Base-by-base conservation (phyloP, 2,329 filamentous ascomycete genomes). In the Tolypocladium album region DNA sequence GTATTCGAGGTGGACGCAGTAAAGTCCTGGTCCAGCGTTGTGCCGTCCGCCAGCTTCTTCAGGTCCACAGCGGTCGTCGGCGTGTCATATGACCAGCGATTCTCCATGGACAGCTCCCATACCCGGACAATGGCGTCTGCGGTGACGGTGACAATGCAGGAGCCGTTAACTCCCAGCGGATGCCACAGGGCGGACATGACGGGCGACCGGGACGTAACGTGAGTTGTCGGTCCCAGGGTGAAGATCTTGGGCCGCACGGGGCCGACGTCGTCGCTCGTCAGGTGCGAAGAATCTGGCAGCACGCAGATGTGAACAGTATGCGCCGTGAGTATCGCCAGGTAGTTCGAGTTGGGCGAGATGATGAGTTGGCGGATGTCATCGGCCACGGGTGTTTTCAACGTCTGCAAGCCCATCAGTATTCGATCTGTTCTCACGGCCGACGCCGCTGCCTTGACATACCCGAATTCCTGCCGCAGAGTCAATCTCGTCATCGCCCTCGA, bases 131-230 rank as follows among this genome's bases (percentile, higher is more conserved):
- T 87, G 8, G 92, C 91, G 71, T 97, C 92, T 58, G 86, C 84
- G 1, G 94, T 96, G 50, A 97, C 83, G 0, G 94, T 97, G 24
- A 97, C 88, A 39, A 99, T 76, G 59, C 90, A 92, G 27, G 86
- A 86, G 39, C 89, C 89, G 62, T 88, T 85, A 13, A 93, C 86
- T 1, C 92, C 92, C 0, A 97, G 79, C 1, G 94, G 94, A 75
- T 99, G 94, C 93, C 94, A 99, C 61, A 97, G 68, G 4, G 88
- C 89, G 1, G 91, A 90, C 27, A 87, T 86, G 60, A 99, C 81
- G 1, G 90, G 85, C 9, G 91, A 85, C 65, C 92, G 88, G 55
- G 93, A 90, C 57, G 92, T 88, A 56, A 97, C 91, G 73, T 97
- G 93, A 4, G 89, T 92, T 3, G 91, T 95, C 38, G 92, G 92